Conservation (phyloP, 306 rosid genomes). For the Acacia confusa region DNA sequence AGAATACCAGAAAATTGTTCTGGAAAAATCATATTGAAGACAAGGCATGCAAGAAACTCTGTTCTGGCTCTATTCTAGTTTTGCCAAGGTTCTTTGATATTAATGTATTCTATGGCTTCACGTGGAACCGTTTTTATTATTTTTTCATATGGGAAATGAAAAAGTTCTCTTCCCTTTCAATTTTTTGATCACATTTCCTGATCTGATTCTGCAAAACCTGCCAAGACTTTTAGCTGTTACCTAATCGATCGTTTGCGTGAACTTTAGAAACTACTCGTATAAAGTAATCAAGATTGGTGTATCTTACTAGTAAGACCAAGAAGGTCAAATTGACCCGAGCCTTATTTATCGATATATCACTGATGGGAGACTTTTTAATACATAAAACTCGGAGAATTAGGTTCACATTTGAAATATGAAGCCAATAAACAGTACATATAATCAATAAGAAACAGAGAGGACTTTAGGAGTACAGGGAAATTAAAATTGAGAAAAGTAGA, state of each 20-base stretch:
- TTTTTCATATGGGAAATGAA: neutral
- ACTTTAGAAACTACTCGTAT: neutral
- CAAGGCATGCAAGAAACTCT: conserved; percentile 8
- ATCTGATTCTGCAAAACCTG: neutral
- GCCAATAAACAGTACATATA: neutral
- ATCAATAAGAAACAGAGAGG: neutral
- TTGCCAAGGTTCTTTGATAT: neutral
- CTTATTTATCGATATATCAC: neutral
- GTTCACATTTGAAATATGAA: conserved; percentile 10
- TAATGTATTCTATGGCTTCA: neutral
- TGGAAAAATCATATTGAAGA: neutral
- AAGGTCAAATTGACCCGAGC: neutral
- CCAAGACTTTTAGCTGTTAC: too few species aligned
- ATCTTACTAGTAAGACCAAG: neutral
- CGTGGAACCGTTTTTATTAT: neutral
- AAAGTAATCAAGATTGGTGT: neutral
- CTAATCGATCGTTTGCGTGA: neutral
- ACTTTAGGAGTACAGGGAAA: conserved; percentile 1
- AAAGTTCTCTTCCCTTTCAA: neutral
- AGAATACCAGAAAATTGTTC: neutral
- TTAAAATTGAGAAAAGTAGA: neutral
- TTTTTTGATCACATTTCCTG: neutral
- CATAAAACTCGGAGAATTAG: conserved; percentile 6
- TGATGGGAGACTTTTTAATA: neutral
- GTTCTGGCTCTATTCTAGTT: neutral